Evolutionary conservation across 768 basidiomycete species (phyloP).

Genomic region (Calocybe gangraenosa): DNA sequence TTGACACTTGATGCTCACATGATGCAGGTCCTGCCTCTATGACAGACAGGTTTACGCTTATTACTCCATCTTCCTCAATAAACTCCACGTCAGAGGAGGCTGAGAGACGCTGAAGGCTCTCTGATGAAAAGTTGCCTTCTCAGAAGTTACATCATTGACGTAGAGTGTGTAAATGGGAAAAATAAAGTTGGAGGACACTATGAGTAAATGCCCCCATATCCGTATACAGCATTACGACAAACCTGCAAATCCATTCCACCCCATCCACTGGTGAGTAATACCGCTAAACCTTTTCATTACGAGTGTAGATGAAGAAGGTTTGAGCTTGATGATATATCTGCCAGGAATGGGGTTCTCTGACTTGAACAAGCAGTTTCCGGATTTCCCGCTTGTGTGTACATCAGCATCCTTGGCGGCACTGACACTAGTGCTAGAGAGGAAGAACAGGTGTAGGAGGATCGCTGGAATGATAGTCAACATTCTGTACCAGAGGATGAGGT

Average conservation of each 20-base stretch:
- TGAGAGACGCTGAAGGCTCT: slow-evolving; percentile 3
- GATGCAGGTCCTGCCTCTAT: too few relatives aligned
- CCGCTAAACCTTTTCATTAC: slow-evolving; percentile 1
- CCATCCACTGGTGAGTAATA: slow-evolving; percentile 6
- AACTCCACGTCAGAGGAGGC: slow-evolving; percentile 7
- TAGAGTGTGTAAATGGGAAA: neutral
- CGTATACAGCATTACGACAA: too few relatives aligned
- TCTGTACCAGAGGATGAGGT: too few relatives aligned
- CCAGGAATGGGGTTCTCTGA: slow-evolving; percentile 6
- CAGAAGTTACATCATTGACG: neutral
- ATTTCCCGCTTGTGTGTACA: too few relatives aligned
- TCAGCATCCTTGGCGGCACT: too few relatives aligned
- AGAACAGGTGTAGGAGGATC: too few relatives aligned
- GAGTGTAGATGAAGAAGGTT: neutral
- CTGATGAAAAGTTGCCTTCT: slow-evolving; percentile 10
- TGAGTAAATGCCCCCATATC: too few relatives aligned
- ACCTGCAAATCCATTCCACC: slow-evolving; percentile 13
- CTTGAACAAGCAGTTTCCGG: too few relatives aligned
- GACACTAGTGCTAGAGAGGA: neutral
- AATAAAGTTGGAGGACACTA: too few relatives aligned
- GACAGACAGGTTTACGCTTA: too few relatives aligned
- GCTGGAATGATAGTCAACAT: too few relatives aligned
- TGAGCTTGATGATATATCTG: slow-evolving; percentile 17
- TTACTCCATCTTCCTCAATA: slow-evolving; percentile 12
- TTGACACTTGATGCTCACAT: too few relatives aligned